Base-by-base conservation (phyloP, 1,284 basidiomycete genomes). In the Phlebopus sp. region DNA sequence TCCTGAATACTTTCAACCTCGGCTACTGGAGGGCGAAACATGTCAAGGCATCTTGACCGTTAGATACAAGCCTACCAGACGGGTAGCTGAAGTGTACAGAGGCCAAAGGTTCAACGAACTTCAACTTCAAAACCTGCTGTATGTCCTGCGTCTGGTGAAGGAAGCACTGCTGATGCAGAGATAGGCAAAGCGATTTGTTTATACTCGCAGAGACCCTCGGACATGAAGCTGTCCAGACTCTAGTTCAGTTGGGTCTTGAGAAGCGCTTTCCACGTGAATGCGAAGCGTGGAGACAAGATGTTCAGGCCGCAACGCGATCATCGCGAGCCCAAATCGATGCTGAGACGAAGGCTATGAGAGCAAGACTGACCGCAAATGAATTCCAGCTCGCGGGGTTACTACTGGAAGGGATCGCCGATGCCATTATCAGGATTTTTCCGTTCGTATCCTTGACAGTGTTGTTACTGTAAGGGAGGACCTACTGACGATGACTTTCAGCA, bases 241-340 rank as follows among this genome's bases (percentile, higher is more conserved):
- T 72, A 9, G 27, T 62, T 13, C 5, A 62, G 1, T 25, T 59
- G 23, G 68, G 65, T 2, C 54, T 73, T 11, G 30, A 40, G 5
- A 46, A 52, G n/a, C 58, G 60, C 13, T 63, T 54, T 37, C 58
- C 55, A 7, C 41, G 27, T 17, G 44, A 41, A 15, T 56, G 59
- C 42, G 30, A 42, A 11, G 47, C 43, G 1, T 67, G 61, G 57
- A 45, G 50, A 34, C 31, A 53, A 5, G 45, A 54, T 7, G 37
- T 37, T 25, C 15, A 19, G 15, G 45, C 8, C 31, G 17, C 40
- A 6, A 14, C 13, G 11, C 37, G 4, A 37, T 23, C 18, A 18
- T 27, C 31, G 7, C 10, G 30, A 19, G 30, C 34, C n/a, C 9
- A 32, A 15, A n/a, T 27, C 17, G 38, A 32, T 19, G 29, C 10